Conservation (phyloP, 2,329 filamentous ascomycete species). For the Fusarium oligoseptatum region DNA sequence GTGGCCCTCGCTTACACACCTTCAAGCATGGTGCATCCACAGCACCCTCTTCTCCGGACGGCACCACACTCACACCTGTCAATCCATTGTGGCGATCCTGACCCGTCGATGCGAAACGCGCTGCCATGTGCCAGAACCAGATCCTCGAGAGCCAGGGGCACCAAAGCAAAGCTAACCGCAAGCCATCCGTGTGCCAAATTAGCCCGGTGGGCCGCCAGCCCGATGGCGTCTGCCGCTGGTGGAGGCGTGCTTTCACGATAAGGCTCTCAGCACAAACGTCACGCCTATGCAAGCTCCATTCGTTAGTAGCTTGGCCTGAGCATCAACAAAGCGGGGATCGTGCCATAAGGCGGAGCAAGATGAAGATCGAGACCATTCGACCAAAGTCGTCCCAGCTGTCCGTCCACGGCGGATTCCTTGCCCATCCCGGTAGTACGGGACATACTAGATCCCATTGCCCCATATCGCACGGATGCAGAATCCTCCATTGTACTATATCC, state of each 20-base stretch:
- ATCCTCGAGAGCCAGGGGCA: conserved; percentile 40
- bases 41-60: conserved; percentile 12
- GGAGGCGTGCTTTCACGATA: conserved; percentile 38
- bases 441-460: conserved; percentile 41
- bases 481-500: conserved; percentile 28
- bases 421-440: conserved; percentile 46
- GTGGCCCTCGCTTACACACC: not conserved
- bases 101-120: conserved; percentile 30
- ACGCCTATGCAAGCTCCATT: conserved; percentile 41
- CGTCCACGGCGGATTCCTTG: conserved; percentile 35
- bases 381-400: conserved; percentile 31
- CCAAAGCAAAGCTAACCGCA: conserved; percentile 38
- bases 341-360: conserved; percentile 45
- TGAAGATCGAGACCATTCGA: conserved; percentile 47
- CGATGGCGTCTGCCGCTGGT: conserved; percentile 37
- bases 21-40: conserved; percentile 5
- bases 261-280: conserved; percentile 44
- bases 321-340: conserved; percentile 43
- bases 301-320: conserved; percentile 37
- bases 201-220: conserved; percentile 29
- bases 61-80: conserved; percentile 17
- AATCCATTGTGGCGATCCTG: conserved; percentile 32
- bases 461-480: conserved; percentile 34
- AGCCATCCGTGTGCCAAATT: conserved; percentile 48
- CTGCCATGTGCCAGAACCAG: conserved; percentile 41